A percentile compares a stretch with the other conserved stretches of the same genome.
These are phyloP conservation scores for Pseudoturritis turrita DNA, from an alignment of 345 rosid genomes.

Conservation along the genomic window DNA sequence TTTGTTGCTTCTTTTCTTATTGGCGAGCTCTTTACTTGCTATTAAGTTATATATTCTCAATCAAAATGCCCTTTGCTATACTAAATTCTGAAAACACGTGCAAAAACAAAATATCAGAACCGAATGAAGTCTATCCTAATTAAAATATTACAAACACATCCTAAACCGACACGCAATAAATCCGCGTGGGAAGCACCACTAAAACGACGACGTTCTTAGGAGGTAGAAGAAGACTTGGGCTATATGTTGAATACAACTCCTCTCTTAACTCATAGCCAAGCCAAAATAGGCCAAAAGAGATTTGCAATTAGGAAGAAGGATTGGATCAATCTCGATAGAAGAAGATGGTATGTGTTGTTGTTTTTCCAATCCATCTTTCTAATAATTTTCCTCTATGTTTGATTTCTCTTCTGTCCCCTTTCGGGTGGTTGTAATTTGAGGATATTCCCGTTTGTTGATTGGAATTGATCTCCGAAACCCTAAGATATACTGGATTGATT, in stretches of 20 bases:
- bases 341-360: conserved; percentile 23
- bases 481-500: not conserved
- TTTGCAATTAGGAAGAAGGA: conserved; percentile 7
- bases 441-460: not conserved
- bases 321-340: conserved; percentile 11
- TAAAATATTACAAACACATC: not conserved
- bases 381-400: not conserved
- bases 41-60: not conserved
- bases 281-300: not conserved
- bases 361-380: not conserved
- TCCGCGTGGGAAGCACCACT: not conserved
- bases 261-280: not conserved
- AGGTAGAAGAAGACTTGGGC: not conserved
- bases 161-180: not conserved
- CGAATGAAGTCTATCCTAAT: not conserved
- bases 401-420: not conserved
- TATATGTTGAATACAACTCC: not conserved
- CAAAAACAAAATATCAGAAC: too few species aligned
- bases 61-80: not conserved
- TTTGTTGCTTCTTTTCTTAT: not conserved
- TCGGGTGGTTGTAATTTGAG: not conserved
- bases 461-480: not conserved
- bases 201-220: not conserved
- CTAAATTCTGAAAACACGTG: too few species aligned
- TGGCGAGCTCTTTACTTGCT: not conserved